phyloP scores from a whole-genome alignment of 139 green algal genomes.

The Chlorella sp. region DNA sequence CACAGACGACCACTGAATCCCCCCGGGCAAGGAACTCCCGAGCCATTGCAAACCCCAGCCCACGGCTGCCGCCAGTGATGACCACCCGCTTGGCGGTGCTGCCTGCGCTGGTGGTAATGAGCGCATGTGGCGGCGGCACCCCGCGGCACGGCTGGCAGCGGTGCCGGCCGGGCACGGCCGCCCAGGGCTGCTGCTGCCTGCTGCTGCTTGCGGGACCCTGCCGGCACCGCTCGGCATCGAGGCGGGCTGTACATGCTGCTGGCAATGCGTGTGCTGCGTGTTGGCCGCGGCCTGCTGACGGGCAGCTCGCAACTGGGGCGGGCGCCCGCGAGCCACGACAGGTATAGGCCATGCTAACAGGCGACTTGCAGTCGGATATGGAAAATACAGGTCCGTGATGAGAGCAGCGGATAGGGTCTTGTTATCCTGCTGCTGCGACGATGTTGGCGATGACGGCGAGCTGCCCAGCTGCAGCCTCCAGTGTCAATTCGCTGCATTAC shows the following conservation, averaged over 20 bases:
- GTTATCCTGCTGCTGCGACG: neutral
- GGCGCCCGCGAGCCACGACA: no score
- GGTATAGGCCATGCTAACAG: neutral
- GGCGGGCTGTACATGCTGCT: no score
- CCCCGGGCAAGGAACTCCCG: conserved; percentile 54
- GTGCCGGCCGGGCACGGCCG: no score
- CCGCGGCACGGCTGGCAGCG: no score
- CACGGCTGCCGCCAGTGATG: conserved; percentile 57
- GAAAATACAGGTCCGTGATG: neutral
- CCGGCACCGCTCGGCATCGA: no score
- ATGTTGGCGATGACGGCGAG: no score
- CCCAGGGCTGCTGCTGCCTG: neutral
- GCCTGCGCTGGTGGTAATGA: neutral
- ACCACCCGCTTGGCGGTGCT: conserved; percentile 28
- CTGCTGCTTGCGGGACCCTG: neutral
- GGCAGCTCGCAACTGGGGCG: no score
- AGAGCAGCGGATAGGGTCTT: neutral
- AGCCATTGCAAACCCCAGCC: conserved; percentile 51
- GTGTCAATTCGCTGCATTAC: no score
- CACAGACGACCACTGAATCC: conserved; percentile 63
- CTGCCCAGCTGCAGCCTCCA: no score
- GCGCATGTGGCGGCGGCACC: no score
- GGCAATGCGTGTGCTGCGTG: no score
- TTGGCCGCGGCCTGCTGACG: no score
- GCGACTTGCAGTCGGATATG: neutral